Evolutionary conservation across 805 yeast species (phyloP).

Genomic region (Henningerozyma blattae): DNA sequence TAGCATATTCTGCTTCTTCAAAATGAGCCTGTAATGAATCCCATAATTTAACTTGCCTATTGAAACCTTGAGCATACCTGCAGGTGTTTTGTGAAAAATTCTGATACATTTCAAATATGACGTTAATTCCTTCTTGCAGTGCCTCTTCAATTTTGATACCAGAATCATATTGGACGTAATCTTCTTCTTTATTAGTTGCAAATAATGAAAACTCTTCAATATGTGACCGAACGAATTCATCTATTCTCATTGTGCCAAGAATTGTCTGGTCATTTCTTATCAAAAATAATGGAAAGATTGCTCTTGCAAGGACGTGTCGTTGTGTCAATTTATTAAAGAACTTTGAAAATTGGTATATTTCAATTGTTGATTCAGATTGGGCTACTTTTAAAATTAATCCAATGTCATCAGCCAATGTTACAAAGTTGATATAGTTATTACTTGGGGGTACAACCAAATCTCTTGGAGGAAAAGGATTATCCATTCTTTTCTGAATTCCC

Average conservation of each 20-base stretch:
- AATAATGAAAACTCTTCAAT: constrained; percentile 28
- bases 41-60: constrained; percentile 46
- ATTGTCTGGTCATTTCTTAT: constrained; percentile 51
- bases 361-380: constrained; percentile 20
- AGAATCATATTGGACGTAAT: constrained; percentile 1
- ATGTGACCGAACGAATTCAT: constrained; percentile 29
- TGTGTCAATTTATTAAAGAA: constrained; percentile 26
- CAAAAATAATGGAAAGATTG: constrained; percentile 47
- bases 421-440: constrained; percentile 19
- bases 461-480: constrained; percentile 37
- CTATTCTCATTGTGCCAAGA: constrained; percentile 36
- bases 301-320: constrained; percentile 40
- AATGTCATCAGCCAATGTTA: constrained; percentile 28
- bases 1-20: constrained; percentile 44
- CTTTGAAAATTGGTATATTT: constrained; percentile 22
- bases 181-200: constrained; percentile 4
- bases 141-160: constrained; percentile 6
- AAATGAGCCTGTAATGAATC: constrained; percentile 72
- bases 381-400: constrained; percentile 24
- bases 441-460: constrained; percentile 21
- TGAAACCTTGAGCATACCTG: constrained; percentile 67
- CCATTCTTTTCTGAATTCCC: constrained; percentile 35
- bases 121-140: constrained; percentile 36
- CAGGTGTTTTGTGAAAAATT: constrained; percentile 56
- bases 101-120: constrained; percentile 33